A percentile compares a stretch with the other conserved stretches of the same genome.
phyloP scores from a whole-genome alignment of 2,329 filamentous ascomycete genomes.

The Pezicula rhizophila region DNA sequence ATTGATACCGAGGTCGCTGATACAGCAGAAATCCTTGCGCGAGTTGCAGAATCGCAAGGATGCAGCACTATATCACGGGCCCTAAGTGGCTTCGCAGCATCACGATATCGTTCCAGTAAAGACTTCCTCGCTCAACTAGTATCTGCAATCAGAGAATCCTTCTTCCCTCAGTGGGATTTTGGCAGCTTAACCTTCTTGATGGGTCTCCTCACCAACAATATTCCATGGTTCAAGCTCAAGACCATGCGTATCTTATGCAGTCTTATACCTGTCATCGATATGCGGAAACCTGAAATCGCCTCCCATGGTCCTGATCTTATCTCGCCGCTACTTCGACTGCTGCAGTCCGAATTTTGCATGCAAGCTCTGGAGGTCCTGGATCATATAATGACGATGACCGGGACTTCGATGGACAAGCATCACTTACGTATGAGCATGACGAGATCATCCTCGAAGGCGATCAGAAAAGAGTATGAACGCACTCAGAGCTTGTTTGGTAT shows the following conservation, averaged over 20 bases:
- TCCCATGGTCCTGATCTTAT: conserved; percentile 91
- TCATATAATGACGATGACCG: conserved; percentile 90
- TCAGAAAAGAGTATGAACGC: conserved; percentile 89
- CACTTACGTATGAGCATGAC: conserved; percentile 98
- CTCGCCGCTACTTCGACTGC: conserved; percentile 78
- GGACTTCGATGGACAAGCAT: conserved; percentile 86
- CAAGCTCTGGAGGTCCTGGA: conserved; percentile 88
- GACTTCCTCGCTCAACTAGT: conserved; percentile 75
- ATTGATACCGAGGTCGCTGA: conserved; percentile 50
- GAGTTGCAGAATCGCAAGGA: conserved; percentile 67
- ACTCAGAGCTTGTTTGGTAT: conserved; percentile 95
- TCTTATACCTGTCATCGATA: conserved; percentile 84
- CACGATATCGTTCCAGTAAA: conserved; percentile 58
- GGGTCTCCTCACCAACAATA: conserved; percentile 82
- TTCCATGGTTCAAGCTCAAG: conserved; percentile 85
- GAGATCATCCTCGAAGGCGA: conserved; percentile 73
- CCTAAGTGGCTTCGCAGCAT: conserved; percentile 63
- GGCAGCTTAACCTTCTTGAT: conserved; percentile 84
- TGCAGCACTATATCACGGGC: conserved; percentile 61
- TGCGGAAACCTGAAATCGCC: conserved; percentile 84
- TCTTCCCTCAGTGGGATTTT: conserved; percentile 78
- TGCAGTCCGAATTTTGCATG: conserved; percentile 91
- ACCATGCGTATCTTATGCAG: conserved; percentile 85
- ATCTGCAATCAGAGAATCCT: conserved; percentile 67
- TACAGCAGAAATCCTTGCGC: conserved; percentile 64